Evolutionary conservation across 306 rosid genomes (phyloP), one percentile per base, ranked within the genome.

Genomic region (Castanea crenata): DNA sequence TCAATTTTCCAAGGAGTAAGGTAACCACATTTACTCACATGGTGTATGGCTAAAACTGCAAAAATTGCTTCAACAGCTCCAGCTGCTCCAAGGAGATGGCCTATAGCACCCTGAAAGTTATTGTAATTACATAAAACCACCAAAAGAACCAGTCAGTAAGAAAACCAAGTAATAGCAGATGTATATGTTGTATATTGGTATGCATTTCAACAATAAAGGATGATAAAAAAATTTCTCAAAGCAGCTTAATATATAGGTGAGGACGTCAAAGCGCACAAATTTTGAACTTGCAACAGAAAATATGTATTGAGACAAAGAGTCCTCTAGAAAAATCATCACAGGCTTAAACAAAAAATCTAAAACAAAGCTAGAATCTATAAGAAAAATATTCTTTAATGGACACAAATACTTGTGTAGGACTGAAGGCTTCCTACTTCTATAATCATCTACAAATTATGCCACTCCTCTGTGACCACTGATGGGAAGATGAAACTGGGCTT

Each of bases 31-130:
- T 29, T 76, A 73, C 92, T 85, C 80, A 90, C 98, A 77, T 84
- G 85, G 71, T 74, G 78, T 78, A 94, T 80, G 74, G 97, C 92
- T 81, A 92, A 90, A 82, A 94, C 85, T 56, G 99, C 68, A 86
- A 92, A 94, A 67, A 94, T 92, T 70, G 99, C 99, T 91, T 95
- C 99, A 77, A 95, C 97, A 64, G 98, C 99, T 69, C 97, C 98
- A 80, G 99, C 92, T 70, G 98, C 99, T 71, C 98, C 99, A 21
- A 92, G 92, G 55, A 95, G 97, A 90, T 95, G 99, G 75, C 99
- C 98, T 55, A 90, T 55, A 74, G 98, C 99, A 55, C 99, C 97
- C 99, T 91, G 90, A 76, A 85, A 83, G 52, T 69, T 20, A 55
- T 69, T 67, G 74, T 55, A 55, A 51, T 27, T 31, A 8, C 34